Base-by-base conservation (phyloP, 2,329 filamentous ascomycete genomes). In the Neofusicoccum ribis region DNA sequence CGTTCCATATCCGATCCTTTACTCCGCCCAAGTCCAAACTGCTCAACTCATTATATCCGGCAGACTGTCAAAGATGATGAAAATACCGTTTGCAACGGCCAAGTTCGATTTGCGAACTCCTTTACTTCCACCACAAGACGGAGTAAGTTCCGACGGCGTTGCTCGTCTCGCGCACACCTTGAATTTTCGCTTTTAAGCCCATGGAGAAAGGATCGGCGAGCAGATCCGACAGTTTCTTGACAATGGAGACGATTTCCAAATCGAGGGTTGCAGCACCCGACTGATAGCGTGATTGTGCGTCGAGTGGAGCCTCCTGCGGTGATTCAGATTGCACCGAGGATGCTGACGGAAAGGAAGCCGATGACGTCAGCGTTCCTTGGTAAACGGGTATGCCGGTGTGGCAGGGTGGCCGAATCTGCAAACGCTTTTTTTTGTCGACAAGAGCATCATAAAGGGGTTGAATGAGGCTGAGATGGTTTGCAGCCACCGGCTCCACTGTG, bases 151-250 rank as follows among this genome's bases (percentile, higher is more conserved):
- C 63, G 14, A 54, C 63, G 4, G 20, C 44, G 5, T 47, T 59
- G 15, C 44, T 47, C 31, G 41, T 49, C 41, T 64, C 61, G 43
- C 63, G 63, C 69, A 69, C 73, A 36, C 70, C 72, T 14, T 69
- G 69, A 62, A 72, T 69, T 2, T 61, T 66, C 1, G 59, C 43
- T 36, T 70, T 36, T 56, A 76, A 73, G 64, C 72, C 76, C 34
- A 75, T 68, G 8, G 75, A 75, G 60, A 77, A 78, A 6, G 75
- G 76, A 66, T 78, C 75, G 1, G 69, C 73, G 2, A 78, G 70
- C 23, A 78, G 67, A 4, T 68, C 27, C 1, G 71, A 74, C 14
- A 78, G 66, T 66, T 76, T 77, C 66, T 74, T 73, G 1, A 72
- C 72, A n/a, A 77, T 74, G 0, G 74, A 73, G 2, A 71, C 71